Base-by-base conservation (phyloP, 805 yeast genomes). In the Wickerhamomyces canadensis region DNA sequence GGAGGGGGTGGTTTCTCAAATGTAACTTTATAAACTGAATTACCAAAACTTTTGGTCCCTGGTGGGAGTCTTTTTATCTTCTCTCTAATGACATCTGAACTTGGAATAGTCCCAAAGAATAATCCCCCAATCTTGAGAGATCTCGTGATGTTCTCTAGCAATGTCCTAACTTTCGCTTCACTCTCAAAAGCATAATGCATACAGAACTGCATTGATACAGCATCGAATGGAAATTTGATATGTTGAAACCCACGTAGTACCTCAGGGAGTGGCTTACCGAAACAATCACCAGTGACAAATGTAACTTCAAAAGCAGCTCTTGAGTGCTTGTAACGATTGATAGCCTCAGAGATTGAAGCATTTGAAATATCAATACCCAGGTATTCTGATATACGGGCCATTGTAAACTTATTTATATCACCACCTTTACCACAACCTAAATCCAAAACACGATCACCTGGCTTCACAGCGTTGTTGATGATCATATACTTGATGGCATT, bases 351-450 rank as follows among this genome's bases (percentile, higher is more conserved):
- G 35, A 93, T 79, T 6, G 96, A 84, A 4, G 82, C 81, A 57
- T 89, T 93, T 15, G 96, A 88, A 31, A 93, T 80, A 61, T 93
- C 99, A 21, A 93, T 71, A 2, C 98, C 98, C 37, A 89, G 78
- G 47, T 84, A 85, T 33, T 88, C 89, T 17, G 76, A 71, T 3
- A 86, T 74, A 16, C 74, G 66, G 1, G 86, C 82, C 48, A 76
- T 76, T 35, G 80, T 84, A 79, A 95, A 91, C 58, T 93, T 93
- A 49, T 83, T 77, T 52, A 93, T 64, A 63, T 93, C 99, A 19
- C 99, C 99, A 36, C 99, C 99, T 58, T 93, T 94, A 12, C 99
- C 99, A 61, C 98, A 89, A 13, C 96, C 96, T 38, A 91, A 61
- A 54, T 93, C 99, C 15, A 93, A 64, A 1, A 83, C 87, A 16